Evolutionary conservation across 2,329 filamentous ascomycete species (phyloP).

Genomic region (Hypocrella siamensis): DNA sequence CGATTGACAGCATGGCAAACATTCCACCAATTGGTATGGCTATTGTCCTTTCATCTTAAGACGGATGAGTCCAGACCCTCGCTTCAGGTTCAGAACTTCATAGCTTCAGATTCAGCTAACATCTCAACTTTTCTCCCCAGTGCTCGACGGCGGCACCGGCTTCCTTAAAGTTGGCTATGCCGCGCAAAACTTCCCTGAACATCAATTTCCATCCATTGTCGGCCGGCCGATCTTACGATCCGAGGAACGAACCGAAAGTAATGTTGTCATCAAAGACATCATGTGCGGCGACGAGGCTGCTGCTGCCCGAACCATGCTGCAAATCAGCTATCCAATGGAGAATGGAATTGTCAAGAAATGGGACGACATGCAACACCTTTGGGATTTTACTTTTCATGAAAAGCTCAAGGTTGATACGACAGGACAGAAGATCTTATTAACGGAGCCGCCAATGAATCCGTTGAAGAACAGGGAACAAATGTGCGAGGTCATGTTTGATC

Average conservation of each 20-base stretch:
- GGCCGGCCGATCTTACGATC: slow-evolving; percentile 93
- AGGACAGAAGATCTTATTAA: slow-evolving; percentile 92
- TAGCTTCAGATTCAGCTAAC: slow-evolving; percentile 3
- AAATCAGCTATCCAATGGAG: slow-evolving; percentile 99
- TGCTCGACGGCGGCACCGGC: slow-evolving; percentile 98
- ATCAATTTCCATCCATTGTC: slow-evolving; percentile 96
- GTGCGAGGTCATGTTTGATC: slow-evolving; percentile 98
- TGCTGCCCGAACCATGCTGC: slow-evolving; percentile 88
- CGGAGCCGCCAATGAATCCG: slow-evolving; percentile 95
- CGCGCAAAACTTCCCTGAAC: slow-evolving; percentile 97
- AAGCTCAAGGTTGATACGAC: slow-evolving; percentile 87
- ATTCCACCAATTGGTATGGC: slow-evolving; percentile 40
- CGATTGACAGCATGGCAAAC: slow-evolving; percentile 28
- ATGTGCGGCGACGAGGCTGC: slow-evolving; percentile 99
- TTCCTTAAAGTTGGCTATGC: slow-evolving; percentile 99
- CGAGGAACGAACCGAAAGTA: slow-evolving; percentile 57
- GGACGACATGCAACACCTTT: slow-evolving; percentile 99
- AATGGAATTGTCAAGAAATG: slow-evolving; percentile 99
- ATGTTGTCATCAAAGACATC: slow-evolving; percentile 79
- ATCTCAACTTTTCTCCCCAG: slow-evolving; percentile 26
- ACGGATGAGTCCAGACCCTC: not conserved
- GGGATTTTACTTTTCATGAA: slow-evolving; percentile 97
- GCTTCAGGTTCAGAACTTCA: not conserved
- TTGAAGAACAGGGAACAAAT: slow-evolving; percentile 94
- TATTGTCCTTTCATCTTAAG: too few relatives aligned